Evolutionary conservation across 2,329 filamentous ascomycete genomes (phyloP).

Genomic region (Pseudopyricularia javanii): DNA sequence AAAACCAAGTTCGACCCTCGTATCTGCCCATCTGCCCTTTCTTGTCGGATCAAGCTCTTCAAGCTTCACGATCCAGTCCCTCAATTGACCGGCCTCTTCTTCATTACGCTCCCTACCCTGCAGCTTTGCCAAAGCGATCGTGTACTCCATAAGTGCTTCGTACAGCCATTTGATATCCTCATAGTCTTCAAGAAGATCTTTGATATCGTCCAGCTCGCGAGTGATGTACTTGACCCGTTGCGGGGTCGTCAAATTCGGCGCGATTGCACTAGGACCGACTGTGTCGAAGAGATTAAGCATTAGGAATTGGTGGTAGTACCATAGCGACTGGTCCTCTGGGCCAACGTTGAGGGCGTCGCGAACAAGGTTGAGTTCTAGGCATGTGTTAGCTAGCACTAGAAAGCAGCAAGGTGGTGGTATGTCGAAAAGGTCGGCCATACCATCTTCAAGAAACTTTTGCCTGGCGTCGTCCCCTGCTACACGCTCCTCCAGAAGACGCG

Average conservation of each 20-base stretch:
- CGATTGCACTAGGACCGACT: slow-evolving; percentile 38
- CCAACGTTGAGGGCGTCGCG: slow-evolving; percentile 74
- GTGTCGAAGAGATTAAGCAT: slow-evolving; percentile 52
- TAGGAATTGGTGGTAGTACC: slow-evolving; percentile 92
- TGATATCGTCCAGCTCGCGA: slow-evolving; percentile 62
- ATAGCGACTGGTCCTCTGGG: slow-evolving; percentile 87
- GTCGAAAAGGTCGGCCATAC: slow-evolving; percentile 23
- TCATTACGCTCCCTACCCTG: slow-evolving; percentile 26
- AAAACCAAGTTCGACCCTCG: slow-evolving; percentile 30
- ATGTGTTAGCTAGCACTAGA: background rate
- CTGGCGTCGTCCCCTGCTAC: slow-evolving; percentile 50
- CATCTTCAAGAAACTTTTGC: slow-evolving; percentile 57
- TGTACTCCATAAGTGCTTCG: slow-evolving; percentile 70
- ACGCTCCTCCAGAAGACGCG: slow-evolving; percentile 60
- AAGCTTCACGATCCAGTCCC: slow-evolving; percentile 51
- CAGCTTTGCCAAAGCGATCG: slow-evolving; percentile 43
- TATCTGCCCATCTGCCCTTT: slow-evolving; percentile 62
- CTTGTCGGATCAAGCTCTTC: slow-evolving; percentile 62
- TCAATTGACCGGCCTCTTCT: slow-evolving; percentile 32
- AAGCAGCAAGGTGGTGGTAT: background rate
- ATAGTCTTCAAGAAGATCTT: slow-evolving; percentile 50
- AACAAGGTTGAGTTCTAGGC: slow-evolving; percentile 59
- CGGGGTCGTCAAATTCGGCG: slow-evolving; percentile 45
- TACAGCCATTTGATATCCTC: slow-evolving; percentile 68
- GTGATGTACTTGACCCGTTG: slow-evolving; percentile 56